These are phyloP conservation scores for Oxytropis ochrocephala DNA, from an alignment of 306 rosid species.

Conservation along the genomic window DNA sequence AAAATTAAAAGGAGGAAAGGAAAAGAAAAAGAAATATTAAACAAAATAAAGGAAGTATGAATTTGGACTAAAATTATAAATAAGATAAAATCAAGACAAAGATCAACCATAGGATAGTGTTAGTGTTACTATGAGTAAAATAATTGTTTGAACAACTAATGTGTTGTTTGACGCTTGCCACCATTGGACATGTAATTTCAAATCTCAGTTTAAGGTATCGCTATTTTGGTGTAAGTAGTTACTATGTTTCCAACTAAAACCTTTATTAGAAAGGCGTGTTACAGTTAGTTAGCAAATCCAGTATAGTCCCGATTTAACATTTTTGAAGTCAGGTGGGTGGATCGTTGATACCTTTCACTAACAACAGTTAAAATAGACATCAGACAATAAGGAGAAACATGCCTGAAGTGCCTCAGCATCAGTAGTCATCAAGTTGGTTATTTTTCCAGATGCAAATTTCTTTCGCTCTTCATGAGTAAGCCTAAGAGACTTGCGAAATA, in stretches of 20 bases:
- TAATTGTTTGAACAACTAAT: neutral
- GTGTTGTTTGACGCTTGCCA: neutral
- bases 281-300: neutral
- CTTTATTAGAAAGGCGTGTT: neutral
- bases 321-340: slow-evolving; percentile 5
- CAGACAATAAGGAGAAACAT: slow-evolving; percentile 14
- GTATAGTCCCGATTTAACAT: neutral
- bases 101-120: neutral
- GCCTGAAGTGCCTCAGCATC: slow-evolving; percentile 95
- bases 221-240: neutral
- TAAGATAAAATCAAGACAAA: slow-evolving; percentile 2
- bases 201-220: neutral
- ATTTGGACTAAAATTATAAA: neutral
- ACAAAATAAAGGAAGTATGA: neutral
- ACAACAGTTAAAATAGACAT: neutral
- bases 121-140: neutral
- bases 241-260: neutral
- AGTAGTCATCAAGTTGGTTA: slow-evolving; percentile 96
- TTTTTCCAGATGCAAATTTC: slow-evolving; percentile 88
- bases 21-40: neutral
- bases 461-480: slow-evolving; percentile 95
- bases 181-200: neutral
- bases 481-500: slow-evolving; percentile 90
- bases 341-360: slow-evolving; percentile 5
- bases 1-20: neutral